Evolutionary conservation across 163 green algal genomes (phyloP).

Genomic region (Coccomyxa subellipsoidea): DNA sequence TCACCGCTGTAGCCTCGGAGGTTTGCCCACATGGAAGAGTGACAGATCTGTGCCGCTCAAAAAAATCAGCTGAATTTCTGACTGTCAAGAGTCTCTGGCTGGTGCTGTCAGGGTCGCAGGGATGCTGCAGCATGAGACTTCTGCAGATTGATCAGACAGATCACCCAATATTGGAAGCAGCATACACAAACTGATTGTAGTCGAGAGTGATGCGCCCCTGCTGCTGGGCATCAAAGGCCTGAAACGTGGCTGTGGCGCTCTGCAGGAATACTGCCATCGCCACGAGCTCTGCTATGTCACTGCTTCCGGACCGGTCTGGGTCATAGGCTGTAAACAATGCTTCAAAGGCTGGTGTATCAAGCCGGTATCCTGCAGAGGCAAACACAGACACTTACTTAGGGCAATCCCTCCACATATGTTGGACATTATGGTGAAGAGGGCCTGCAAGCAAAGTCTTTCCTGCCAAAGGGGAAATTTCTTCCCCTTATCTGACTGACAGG

Average conservation of each 20-base stretch:
- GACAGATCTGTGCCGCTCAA: too few species aligned
- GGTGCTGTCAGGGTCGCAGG: too few species aligned
- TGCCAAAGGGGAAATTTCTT: too few species aligned
- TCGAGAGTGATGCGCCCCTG: neutral
- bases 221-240: conserved; percentile 1
- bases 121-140: too few species aligned
- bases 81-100: too few species aligned
- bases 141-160: neutral
- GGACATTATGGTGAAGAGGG: too few species aligned
- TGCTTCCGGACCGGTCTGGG: neutral
- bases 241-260: neutral
- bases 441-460: too few species aligned
- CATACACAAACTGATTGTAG: neutral
- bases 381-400: neutral
- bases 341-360: neutral
- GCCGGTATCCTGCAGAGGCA: neutral
- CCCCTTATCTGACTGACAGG: too few species aligned
- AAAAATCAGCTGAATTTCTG: too few species aligned
- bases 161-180: neutral
- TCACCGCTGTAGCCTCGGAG: too few species aligned
- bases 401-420: too few species aligned
- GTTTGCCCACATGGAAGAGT: too few species aligned
- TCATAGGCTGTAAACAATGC: neutral
- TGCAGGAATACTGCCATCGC: neutral
- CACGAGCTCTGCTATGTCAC: neutral